Percentiles rank a stretch among this genome's conserved stretches.
phyloP scores from a whole-genome alignment of 257 asterid genomes.

The Vinca minor region DNA sequence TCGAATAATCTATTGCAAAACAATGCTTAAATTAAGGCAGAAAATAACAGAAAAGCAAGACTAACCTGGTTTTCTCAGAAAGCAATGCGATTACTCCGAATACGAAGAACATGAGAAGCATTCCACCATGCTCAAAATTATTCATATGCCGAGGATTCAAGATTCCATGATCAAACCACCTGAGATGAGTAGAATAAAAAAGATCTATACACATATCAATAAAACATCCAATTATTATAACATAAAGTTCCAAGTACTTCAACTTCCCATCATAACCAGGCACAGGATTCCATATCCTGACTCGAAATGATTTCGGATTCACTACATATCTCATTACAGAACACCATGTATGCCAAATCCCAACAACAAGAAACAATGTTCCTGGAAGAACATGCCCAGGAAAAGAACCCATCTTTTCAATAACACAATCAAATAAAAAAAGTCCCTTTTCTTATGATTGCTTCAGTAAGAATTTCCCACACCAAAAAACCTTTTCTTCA shows the following conservation, averaged over 20 bases:
- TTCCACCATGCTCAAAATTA: constrained; percentile 93
- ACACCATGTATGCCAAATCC: constrained; percentile 91
- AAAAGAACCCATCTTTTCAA: constrained; percentile 79
- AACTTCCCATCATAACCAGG: constrained; percentile 64
- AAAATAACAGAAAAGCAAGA: constrained; percentile 22
- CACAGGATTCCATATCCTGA: constrained; percentile 87
- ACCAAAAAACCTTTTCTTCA: constrained; percentile 4
- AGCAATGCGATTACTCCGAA: constrained; percentile 63
- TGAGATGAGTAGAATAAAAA: constrained; percentile 76
- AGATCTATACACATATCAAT: constrained; percentile 88
- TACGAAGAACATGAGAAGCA: constrained; percentile 92
- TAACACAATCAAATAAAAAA: constrained; percentile 10
- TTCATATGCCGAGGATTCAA: constrained; percentile 89
- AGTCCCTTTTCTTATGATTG: constrained; percentile 4
- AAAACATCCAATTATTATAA: constrained; percentile 66
- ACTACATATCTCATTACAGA: constrained; percentile 52
- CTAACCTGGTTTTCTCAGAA: constrained; percentile 82
- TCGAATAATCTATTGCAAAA: neutral
- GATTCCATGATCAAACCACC: constrained; percentile 62
- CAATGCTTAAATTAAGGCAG: neutral
- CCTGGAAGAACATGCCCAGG: constrained; percentile 92
- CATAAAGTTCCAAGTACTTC: constrained; percentile 83
- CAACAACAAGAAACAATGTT: constrained; percentile 70
- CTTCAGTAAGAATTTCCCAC: neutral
- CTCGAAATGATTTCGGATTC: constrained; percentile 60